phyloP scores from a whole-genome alignment of 2,329 filamentous ascomycete genomes.

The Aspergillaceae sp. region DNA sequence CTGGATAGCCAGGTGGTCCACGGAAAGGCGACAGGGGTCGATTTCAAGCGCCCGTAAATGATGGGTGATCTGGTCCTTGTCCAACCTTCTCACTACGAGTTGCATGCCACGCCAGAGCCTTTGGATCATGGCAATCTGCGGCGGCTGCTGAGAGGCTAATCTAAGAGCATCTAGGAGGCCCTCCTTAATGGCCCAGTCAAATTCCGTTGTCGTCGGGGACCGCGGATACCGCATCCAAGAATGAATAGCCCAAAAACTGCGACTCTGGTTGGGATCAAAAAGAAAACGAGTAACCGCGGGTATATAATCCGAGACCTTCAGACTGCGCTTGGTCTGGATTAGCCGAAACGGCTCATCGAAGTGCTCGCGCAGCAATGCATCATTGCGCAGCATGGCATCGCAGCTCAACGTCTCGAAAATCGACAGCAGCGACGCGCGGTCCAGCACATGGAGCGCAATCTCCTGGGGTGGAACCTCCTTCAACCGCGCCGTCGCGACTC shows the following conservation, averaged over 20 bases:
- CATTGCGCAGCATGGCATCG: conserved; percentile 60
- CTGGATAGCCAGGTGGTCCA: conserved; percentile 59
- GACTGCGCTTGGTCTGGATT: conserved; percentile 67
- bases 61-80: conserved; percentile 65
- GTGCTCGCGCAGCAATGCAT: conserved; percentile 44
- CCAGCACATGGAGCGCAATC: conserved; percentile 44
- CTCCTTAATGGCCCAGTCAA: conserved; percentile 78
- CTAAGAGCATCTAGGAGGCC: conserved; percentile 60
- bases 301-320: conserved; percentile 66
- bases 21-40: conserved; percentile 51
- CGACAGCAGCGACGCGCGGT: conserved; percentile 60
- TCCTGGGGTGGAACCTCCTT: conserved; percentile 42
- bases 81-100: conserved; percentile 64
- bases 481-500: conserved; percentile 49
- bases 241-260: conserved; percentile 58
- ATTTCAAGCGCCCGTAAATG: conserved; percentile 71
- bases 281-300: conserved; percentile 80
- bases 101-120: conserved; percentile 73
- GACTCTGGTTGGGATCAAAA: conserved; percentile 60
- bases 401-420: conserved; percentile 86
- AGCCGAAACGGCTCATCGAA: conserved; percentile 80
- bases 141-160: conserved; percentile 49
- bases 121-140: conserved; percentile 49
- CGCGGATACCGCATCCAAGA: conserved; percentile 60
- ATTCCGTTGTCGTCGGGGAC: conserved; percentile 61